These are phyloP conservation scores for Hyaloscypha finlandica DNA, from an alignment of 495 filamentous ascomycete genomes.

Conservation along the genomic window DNA sequence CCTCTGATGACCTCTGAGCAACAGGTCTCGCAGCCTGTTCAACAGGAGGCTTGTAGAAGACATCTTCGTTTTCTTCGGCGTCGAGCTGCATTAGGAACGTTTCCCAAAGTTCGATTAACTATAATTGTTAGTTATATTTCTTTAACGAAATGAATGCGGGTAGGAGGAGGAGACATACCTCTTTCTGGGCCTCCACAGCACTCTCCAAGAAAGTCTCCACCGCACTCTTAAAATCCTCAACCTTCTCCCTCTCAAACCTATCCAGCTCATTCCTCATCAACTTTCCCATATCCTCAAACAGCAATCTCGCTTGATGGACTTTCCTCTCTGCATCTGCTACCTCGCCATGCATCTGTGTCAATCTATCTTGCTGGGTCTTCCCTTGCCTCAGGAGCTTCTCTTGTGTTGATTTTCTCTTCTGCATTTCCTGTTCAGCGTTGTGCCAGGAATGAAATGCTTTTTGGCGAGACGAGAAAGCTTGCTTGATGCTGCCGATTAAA, in stretches of 20 bases:
- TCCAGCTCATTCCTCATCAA: slow-evolving; percentile 90
- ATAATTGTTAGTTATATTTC: not conserved
- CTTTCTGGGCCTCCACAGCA: slow-evolving; percentile 96
- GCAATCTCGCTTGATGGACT: slow-evolving; percentile 83
- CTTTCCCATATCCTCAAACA: slow-evolving; percentile 97
- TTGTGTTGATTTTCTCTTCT: slow-evolving; percentile 80
- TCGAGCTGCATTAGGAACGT: slow-evolving; percentile 95
- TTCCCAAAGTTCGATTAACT: slow-evolving; percentile 99
- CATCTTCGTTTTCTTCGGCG: slow-evolving; percentile 83
- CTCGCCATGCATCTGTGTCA: slow-evolving; percentile 89
- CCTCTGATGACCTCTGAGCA: slow-evolving; percentile 4
- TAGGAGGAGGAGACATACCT: slow-evolving; percentile 57
- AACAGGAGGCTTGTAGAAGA: slow-evolving; percentile 68
- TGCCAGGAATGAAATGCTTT: slow-evolving; percentile 96
- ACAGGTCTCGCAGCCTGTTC: slow-evolving; percentile 32
- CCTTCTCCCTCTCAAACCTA: slow-evolving; percentile 94
- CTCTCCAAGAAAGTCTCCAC: slow-evolving; percentile 97
- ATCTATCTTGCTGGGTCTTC: slow-evolving; percentile 89
- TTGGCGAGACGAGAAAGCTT: slow-evolving; percentile 86
- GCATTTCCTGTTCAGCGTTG: slow-evolving; percentile 79
- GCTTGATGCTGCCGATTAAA: slow-evolving; percentile 89
- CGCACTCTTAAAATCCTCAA: slow-evolving; percentile 97
- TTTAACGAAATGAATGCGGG: too few species aligned
- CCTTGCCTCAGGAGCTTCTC: slow-evolving; percentile 93
- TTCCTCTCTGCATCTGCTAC: slow-evolving; percentile 90